Conservation (phyloP, 495 filamentous ascomycete species). For the Penicillium coffeae region DNA sequence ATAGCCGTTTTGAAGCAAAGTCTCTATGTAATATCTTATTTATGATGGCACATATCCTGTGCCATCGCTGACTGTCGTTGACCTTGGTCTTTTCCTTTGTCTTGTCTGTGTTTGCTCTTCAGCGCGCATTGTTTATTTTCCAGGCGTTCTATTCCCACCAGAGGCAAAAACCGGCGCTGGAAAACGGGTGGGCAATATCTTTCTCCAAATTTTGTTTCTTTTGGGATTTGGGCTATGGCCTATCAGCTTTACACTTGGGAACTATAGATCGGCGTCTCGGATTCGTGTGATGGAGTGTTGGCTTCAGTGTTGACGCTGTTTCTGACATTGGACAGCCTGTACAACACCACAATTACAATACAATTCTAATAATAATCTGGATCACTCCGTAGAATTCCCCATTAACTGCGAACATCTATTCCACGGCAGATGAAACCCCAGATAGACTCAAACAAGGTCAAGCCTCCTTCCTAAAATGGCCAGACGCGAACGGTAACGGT, state of each 20-base stretch:
- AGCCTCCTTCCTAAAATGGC: too few relatives aligned
- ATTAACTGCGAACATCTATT: too few relatives aligned
- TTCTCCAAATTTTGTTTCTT: not conserved
- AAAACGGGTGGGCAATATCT: not conserved
- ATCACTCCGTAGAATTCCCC: not conserved
- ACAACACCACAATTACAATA: not conserved
- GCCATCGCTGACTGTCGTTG: constrained; percentile 2
- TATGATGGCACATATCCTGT: not conserved
- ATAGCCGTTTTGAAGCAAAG: constrained; percentile 3
- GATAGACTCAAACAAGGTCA: too few relatives aligned
- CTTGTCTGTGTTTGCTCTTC: constrained; percentile 28
- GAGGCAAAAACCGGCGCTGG: not conserved
- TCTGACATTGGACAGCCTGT: not conserved
- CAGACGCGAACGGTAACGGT: constrained; percentile 3
- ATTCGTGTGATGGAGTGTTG: not conserved
- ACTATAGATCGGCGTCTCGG: not conserved
- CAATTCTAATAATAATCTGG: not conserved
- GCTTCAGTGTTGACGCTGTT: not conserved
- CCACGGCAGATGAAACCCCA: too few relatives aligned
- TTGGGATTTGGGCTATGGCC: not conserved
- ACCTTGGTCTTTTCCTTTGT: constrained; percentile 2
- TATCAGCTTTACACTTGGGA: not conserved
- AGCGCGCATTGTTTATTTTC: constrained; percentile 19
- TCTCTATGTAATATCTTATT: constrained; percentile 7
- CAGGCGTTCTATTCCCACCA: constrained; percentile 1